Evolutionary conservation across 495 filamentous ascomycete species (phyloP), one percentile per base, ranked within the genome.

Genomic region (Penicillium dipodomyicola): DNA sequence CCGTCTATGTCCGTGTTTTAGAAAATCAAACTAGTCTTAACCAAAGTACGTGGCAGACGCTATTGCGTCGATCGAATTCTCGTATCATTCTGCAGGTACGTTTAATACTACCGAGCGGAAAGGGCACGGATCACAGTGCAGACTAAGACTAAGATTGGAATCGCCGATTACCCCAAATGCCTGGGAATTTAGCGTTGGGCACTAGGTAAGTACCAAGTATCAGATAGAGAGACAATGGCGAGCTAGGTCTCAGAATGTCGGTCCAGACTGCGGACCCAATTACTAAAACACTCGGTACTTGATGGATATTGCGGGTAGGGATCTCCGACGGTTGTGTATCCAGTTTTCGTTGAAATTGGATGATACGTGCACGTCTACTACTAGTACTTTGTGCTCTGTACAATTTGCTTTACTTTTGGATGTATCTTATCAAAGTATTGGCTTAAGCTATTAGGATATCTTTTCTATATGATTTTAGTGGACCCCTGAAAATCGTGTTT

Each of bases 221-320:
- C 53, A 57, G 52, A 60, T 63, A 60, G 49, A 63, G 37, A 20
- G 52, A 27, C 37, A 30, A 46, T 47, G 44, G 44, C 44, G 35
- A 32, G 50, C 54, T 61, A 57, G 49, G 48, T 49, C 54, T 58
- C 49, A 54, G 25, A 44, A 29, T 44, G 46, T 51, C 22, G 29
- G 39, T 17, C 50, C 37, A 52, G 49, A 20, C 61, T n/a, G n/a
- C 2, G 15, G 15, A 39, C 8, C 35, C 15, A 39, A 39, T 35
- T 35, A 35, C 2, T 39, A 39, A 39, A 39, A 17, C 3, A 39
- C 15, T 49, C 25, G 44, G 61, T 60, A 62, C 56, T 56, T 56
- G 52, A 55, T 63, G 60, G 53, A 60, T 44, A 63, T 59, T 56
- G 47, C 56, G 51, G 57, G 57, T 48, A 60, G 57, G 63, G 63